Base-by-base conservation (phyloP, 2,329 filamentous ascomycete genomes). In the Phaeosphaeriaceae sp. region DNA sequence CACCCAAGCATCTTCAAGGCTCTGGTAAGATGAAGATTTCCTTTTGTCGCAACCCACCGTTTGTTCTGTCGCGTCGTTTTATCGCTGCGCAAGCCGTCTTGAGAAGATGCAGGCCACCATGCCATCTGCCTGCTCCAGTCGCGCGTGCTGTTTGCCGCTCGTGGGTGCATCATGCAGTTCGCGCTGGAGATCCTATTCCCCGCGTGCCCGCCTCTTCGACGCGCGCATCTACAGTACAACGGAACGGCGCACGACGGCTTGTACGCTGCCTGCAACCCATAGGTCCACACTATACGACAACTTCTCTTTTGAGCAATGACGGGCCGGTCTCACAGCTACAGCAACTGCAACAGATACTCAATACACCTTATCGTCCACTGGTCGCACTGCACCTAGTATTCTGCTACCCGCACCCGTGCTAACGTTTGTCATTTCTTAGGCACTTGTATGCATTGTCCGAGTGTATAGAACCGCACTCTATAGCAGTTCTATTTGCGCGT, bases 271-370 rank as follows among this genome's bases (percentile, higher is more conserved):
- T 49, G 48, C 61, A 29, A 54, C 53, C 53, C 52, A 51, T 48
- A 48, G 42, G 35, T 57, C 56, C 50, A 56, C 62, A 61, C 60
- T 56, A 66, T 66, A 52, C 61, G 53, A 64, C 56, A 47, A n/a
- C 40, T 47, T 50, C 55, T 61, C 50, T 54, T 64, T 67, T 54
- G 56, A 68, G 67, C 56, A 61, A 59, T 72, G 68, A 72, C 71
- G 71, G 68, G 64, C 61, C 52, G 60, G 71, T 73, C 62, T 54
- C 65, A 71, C 71, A 63, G 58, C 63, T 42, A 64, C 54, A 54
- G 53, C 53, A 64, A 71, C 70, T 63, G 58, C 63, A 42, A 64
- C 54, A 54, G 53, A 54, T 64, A 64, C 59, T 64, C 59, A 58
- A 59, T 56, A 58, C 66, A 60, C 52, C 61, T 58, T 56, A 57